Evolutionary conservation across 2,329 filamentous ascomycete species (phyloP).

Genomic region (Trematosphaeria pertusa): DNA sequence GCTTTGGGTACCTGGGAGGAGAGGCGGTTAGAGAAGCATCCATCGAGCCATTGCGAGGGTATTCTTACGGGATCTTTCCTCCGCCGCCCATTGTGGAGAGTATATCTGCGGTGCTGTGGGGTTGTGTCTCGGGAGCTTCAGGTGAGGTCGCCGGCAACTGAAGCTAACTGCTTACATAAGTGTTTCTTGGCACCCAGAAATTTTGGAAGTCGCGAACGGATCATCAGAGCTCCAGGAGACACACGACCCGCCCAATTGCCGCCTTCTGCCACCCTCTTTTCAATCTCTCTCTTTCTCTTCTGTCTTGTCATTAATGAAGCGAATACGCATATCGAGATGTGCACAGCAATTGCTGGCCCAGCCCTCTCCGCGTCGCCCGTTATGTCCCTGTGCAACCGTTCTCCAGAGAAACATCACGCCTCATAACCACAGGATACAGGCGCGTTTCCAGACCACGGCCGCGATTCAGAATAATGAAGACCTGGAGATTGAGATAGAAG

Average conservation of each 20-base stretch:
- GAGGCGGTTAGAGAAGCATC: conserved; percentile 21
- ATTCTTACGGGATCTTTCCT: conserved; percentile 71
- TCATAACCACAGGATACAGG: conserved; percentile 40
- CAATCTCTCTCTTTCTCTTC: conserved; percentile 17
- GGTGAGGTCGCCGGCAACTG: conserved; percentile 29
- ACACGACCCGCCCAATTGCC: conserved; percentile 25
- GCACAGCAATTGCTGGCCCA: conserved; percentile 65
- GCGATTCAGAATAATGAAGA: conserved; percentile 18
- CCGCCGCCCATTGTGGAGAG: conserved; percentile 69
- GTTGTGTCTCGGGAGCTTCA: conserved; percentile 23
- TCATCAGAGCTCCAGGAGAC: conserved; percentile 32
- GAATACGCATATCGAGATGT: conserved; percentile 66
- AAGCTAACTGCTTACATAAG: conserved; percentile 13
- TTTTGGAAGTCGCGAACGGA: conserved; percentile 43
- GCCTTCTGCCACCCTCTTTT: conserved; percentile 10
- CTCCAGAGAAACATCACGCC: conserved; percentile 33
- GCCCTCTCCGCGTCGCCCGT: conserved; percentile 52
- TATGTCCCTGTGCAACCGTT: conserved; percentile 38
- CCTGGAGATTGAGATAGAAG: conserved; percentile 21
- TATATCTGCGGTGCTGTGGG: conserved; percentile 50
- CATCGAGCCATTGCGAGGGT: conserved; percentile 18
- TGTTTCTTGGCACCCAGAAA: conserved; percentile 36
- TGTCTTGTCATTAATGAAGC: conserved; percentile 59
- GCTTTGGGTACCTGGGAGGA: conserved; percentile 84
- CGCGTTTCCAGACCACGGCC: conserved; percentile 28